Evolutionary conservation across 1,284 basidiomycete species (phyloP).

Genomic region (Xerocomus amazonicus): DNA sequence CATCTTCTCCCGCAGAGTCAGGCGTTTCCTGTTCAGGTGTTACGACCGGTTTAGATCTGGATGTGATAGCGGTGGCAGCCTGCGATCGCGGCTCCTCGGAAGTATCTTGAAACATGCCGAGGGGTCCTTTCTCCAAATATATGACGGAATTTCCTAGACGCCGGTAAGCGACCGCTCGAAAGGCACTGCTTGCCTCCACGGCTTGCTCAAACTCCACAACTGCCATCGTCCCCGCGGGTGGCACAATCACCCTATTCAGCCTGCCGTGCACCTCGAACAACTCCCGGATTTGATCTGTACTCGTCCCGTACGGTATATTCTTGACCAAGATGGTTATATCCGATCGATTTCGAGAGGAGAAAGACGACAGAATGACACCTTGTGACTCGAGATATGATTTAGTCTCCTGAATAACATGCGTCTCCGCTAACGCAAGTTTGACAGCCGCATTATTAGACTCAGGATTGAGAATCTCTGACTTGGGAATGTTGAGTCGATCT

Average conservation of each 20-base stretch:
- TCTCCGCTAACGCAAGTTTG: slow-evolving; percentile 94
- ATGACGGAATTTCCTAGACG: slow-evolving; percentile 86
- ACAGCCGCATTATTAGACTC: slow-evolving; percentile 80
- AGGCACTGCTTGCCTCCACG: slow-evolving; percentile 71
- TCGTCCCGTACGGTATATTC: slow-evolving; percentile 94
- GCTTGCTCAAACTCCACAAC: slow-evolving; percentile 83
- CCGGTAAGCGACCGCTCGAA: slow-evolving; percentile 82
- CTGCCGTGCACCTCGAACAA: slow-evolving; percentile 80
- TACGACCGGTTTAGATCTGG: slow-evolving; percentile 41
- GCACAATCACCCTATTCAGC: slow-evolving; percentile 77
- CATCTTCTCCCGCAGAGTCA: slow-evolving; percentile 38
- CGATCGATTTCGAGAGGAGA: slow-evolving; percentile 57
- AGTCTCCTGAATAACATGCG: slow-evolving; percentile 93
- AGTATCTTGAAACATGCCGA: slow-evolving; percentile 65
- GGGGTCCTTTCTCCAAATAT: slow-evolving; percentile 91
- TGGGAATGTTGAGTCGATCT: slow-evolving; percentile 76
- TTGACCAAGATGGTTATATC: slow-evolving; percentile 90
- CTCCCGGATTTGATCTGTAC: slow-evolving; percentile 67
- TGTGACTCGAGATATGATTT: slow-evolving; percentile 82
- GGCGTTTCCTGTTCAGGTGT: slow-evolving; percentile 40
- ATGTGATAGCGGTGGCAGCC: slow-evolving; percentile 3
- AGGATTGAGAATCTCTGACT: slow-evolving; percentile 83
- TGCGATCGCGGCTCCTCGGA: slow-evolving; percentile 18
- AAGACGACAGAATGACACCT: slow-evolving; percentile 61
- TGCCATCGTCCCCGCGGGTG: slow-evolving; percentile 92